Evolutionary conservation across 805 yeast species (phyloP).

Genomic region (Starmerella stellata): DNA sequence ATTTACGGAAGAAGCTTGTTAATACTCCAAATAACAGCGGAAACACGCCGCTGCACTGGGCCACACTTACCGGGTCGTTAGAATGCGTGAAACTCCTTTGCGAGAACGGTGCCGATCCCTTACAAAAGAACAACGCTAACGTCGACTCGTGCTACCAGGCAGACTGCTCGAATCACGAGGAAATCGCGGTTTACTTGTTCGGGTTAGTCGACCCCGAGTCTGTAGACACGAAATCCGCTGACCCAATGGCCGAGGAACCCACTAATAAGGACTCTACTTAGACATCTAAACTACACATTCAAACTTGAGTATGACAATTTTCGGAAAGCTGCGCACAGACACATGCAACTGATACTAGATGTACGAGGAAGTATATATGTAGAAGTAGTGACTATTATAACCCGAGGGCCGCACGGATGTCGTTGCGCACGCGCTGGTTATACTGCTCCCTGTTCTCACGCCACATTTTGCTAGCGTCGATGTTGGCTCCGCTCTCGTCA

Average conservation of each 20-base stretch:
- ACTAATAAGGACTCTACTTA: background rate
- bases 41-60: conserved; percentile 95
- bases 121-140: conserved; percentile 49
- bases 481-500: conserved; percentile 87
- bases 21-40: conserved; percentile 57
- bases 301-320: no score
- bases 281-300: background rate
- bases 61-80: conserved; percentile 70
- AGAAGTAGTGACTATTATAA: conserved; percentile 28
- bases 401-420: conserved; percentile 57
- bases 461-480: conserved; percentile 71
- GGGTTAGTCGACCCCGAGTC: conserved; percentile 36
- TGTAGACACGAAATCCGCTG: conserved; percentile 8
- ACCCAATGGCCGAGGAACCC: no score
- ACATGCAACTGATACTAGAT: no score
- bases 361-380: no score
- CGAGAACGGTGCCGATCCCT: conserved; percentile 69
- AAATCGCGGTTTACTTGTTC: conserved; percentile 60
- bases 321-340: no score
- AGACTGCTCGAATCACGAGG: conserved; percentile 55
- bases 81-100: conserved; percentile 51
- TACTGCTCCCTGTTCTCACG: conserved; percentile 62
- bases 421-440: conserved; percentile 42
- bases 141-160: conserved; percentile 85
- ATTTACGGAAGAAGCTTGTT: conserved; percentile 24